These are phyloP conservation scores for Cordyceps cateniannulata DNA, from an alignment of 2,329 filamentous ascomycete genomes.

Conservation along the genomic window DNA sequence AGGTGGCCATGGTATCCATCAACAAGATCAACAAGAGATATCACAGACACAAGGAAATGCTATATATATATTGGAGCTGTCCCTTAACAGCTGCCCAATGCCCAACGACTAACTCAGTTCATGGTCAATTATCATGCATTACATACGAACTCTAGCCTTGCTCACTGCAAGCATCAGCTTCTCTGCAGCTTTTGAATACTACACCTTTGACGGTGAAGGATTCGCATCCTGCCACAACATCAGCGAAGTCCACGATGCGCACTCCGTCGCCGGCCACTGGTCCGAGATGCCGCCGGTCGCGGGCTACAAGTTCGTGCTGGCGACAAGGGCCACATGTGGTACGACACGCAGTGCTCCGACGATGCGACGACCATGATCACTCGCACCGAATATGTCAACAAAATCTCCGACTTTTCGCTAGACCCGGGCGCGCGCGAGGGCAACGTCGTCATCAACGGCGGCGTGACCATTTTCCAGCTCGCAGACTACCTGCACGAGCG, in stretches of 20 bases:
- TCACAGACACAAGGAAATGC: background rate
- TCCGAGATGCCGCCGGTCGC: conserved; percentile 32
- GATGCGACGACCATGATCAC: conserved; percentile 41
- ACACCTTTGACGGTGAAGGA: conserved; percentile 44
- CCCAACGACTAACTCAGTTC: background rate
- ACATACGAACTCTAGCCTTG: background rate
- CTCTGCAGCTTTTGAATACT: conserved; percentile 25
- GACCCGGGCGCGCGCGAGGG: conserved; percentile 25
- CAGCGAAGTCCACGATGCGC: conserved; percentile 37
- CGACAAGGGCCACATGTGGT: conserved; percentile 47
- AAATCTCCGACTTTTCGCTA: conserved; percentile 38
- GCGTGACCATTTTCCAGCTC: conserved; percentile 46
- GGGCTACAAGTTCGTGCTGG: conserved; percentile 38
- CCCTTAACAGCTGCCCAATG: no score
- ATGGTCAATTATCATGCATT: no score
- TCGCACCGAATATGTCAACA: conserved; percentile 37
- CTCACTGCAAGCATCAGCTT: background rate
- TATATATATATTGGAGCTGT: background rate
- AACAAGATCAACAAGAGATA: background rate
- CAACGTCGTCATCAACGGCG: conserved; percentile 42
- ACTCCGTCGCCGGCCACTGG: conserved; percentile 34
- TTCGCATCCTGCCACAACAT: conserved; percentile 42
- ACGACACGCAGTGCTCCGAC: conserved; percentile 47
- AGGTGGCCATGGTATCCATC: no score
- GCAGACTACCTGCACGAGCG: conserved; percentile 42